Percentiles rank a stretch among this genome's conserved stretches.
These are phyloP conservation scores for Plasmodium malariae DNA, from an alignment of 169 alveolate species.

Conservation along the genomic window DNA sequence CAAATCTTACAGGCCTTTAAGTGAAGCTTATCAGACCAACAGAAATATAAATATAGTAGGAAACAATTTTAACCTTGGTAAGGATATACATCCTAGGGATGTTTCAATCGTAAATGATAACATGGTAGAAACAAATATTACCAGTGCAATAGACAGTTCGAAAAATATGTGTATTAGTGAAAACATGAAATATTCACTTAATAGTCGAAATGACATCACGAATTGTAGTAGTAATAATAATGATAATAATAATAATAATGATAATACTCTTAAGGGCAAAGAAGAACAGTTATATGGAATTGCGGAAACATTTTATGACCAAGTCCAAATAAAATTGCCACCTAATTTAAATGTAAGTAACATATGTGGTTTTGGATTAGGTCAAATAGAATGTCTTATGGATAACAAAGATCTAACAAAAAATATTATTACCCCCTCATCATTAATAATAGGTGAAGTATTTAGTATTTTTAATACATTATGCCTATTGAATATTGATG, in stretches of 20 bases:
- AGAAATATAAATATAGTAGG: constrained; percentile 13
- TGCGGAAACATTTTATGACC: constrained; percentile 47
- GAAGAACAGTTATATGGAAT: constrained; percentile 26
- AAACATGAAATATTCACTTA: neutral
- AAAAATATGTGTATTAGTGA: neutral
- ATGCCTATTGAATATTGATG: constrained; percentile 81
- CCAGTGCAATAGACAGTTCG: constrained; percentile 3
- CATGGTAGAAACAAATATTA: constrained; percentile 14
- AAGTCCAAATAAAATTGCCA: constrained; percentile 51
- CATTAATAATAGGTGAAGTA: constrained; percentile 80
- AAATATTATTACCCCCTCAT: constrained; percentile 79
- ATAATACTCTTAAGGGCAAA: constrained; percentile 7
- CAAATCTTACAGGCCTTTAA: constrained; percentile 9
- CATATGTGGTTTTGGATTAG: constrained; percentile 77
- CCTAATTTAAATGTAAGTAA: constrained; percentile 35
- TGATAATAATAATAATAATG: neutral
- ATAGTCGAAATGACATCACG: neutral
- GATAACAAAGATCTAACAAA: constrained; percentile 77
- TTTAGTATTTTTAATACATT: constrained; percentile 85
- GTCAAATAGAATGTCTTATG: constrained; percentile 85
- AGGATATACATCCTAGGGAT: neutral
- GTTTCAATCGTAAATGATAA: constrained; percentile 4
- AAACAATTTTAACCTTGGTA: constrained; percentile 7
- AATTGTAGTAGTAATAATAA: neutral
- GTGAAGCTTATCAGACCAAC: constrained; percentile 1